Evolutionary conservation across 2,329 filamentous ascomycete species (phyloP).

Genomic region (Scytalidium lignicola): DNA sequence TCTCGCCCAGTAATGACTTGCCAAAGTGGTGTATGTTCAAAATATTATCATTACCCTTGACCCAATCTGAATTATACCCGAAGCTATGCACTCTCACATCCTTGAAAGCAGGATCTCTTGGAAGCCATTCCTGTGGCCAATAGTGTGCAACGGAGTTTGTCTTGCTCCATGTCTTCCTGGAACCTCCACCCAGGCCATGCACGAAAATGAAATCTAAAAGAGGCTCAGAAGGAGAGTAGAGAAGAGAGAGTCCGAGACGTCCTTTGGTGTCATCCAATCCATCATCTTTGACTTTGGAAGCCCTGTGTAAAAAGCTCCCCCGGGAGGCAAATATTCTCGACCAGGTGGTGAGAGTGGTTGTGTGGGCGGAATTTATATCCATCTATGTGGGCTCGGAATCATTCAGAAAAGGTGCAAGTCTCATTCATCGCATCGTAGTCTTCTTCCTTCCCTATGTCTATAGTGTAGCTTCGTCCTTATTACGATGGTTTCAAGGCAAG

Average conservation of each 20-base stretch:
- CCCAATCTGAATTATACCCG: constrained; percentile 13
- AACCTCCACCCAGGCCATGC: constrained; percentile 34
- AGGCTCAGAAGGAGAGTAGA: constrained; percentile 17
- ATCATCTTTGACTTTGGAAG: constrained; percentile 11
- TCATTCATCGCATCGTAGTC: too few relatives aligned
- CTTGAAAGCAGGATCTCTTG: constrained; percentile 24
- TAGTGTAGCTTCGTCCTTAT: too few relatives aligned
- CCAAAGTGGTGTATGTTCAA: constrained; percentile 29
- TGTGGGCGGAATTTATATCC: too few relatives aligned
- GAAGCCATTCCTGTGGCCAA: constrained; percentile 32
- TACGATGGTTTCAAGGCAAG: too few relatives aligned
- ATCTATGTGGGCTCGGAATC: too few relatives aligned
- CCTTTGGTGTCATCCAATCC: constrained; percentile 9
- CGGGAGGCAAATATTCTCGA: too few relatives aligned
- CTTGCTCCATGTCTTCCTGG: constrained; percentile 31
- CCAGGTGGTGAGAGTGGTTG: too few relatives aligned
- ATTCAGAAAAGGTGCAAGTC: too few relatives aligned
- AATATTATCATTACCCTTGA: background rate
- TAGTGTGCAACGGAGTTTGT: constrained; percentile 16
- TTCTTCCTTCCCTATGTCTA: too few relatives aligned
- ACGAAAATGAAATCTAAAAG: constrained; percentile 35
- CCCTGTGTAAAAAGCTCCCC: too few relatives aligned
- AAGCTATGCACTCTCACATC: constrained; percentile 29
- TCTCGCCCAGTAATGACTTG: constrained; percentile 22
- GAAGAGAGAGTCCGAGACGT: constrained; percentile 9